phyloP scores from a whole-genome alignment of 192 early-diverging fungal genomes.

The Linnemannia schmuckeri region DNA sequence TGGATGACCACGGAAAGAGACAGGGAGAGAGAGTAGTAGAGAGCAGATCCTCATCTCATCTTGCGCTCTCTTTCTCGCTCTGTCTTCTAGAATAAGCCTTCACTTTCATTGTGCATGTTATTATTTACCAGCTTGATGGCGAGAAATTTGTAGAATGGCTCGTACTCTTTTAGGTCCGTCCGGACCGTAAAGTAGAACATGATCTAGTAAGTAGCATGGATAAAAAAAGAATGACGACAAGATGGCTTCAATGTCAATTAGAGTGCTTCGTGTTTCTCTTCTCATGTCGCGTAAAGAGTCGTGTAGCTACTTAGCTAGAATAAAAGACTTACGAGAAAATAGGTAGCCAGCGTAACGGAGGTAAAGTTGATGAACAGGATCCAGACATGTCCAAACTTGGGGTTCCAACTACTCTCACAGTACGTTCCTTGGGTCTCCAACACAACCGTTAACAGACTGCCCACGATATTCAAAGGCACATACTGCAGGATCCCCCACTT shows the following conservation, averaged over 20 bases:
- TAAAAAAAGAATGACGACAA: neutral
- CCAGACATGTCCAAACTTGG: slow-evolving; percentile 79
- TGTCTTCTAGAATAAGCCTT: neutral
- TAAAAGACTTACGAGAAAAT: slow-evolving; percentile 66
- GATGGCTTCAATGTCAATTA: neutral
- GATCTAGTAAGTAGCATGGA: slow-evolving; percentile 17
- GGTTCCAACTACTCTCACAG: slow-evolving; percentile 75
- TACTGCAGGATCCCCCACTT: slow-evolving; percentile 83
- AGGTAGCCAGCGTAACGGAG: slow-evolving; percentile 73
- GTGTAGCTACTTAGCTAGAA: neutral
- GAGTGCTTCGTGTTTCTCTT: neutral
- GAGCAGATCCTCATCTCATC: neutral
- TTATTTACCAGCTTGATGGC: slow-evolving; percentile 48
- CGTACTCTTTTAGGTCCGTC: slow-evolving; percentile 41
- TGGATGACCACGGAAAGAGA: neutral
- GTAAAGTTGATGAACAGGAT: slow-evolving; percentile 69
- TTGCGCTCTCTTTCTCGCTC: neutral
- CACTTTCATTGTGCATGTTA: neutral
- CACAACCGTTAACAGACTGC: slow-evolving; percentile 72
- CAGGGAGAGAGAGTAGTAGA: neutral
- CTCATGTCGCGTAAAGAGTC: neutral
- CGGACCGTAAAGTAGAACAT: slow-evolving; percentile 57
- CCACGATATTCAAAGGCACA: slow-evolving; percentile 68
- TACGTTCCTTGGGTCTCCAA: slow-evolving; percentile 67
- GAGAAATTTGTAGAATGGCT: slow-evolving; percentile 57